Base-by-base conservation (phyloP, 2,329 filamentous ascomycete genomes). In the Neopestalotiopsis sp. region DNA sequence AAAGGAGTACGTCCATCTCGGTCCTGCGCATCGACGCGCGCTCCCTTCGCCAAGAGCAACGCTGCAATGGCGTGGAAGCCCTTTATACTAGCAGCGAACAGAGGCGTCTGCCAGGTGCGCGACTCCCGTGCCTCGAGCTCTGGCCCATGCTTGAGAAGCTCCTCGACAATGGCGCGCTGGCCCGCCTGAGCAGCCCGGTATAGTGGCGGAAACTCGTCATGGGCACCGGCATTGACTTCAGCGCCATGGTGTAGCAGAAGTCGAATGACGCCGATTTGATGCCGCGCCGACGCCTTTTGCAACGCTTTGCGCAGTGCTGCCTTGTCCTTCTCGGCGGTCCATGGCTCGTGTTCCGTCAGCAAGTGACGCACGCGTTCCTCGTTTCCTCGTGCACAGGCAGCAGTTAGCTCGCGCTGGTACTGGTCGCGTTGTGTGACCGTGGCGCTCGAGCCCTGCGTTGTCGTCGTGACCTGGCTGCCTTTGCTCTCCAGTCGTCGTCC, bases 191-290 rank as follows among this genome's bases (percentile, higher is more conserved):
- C 80, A 9, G 82, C 81, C 68, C 79, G 79, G 67, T 78, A 76
- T 13, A 84, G 72, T 20, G 81, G 78, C 0, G 81, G 76, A 28
- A 77, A 66, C 67, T 82, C 81, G 58, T 70, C 76, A 5, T 81
- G 78, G 49, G 76, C 75, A 28, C 73, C 75, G 3, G 80, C 71
- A 62, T 82, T 77, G 30, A 79, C 72, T 28, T 80, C 80, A 62
- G 81, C 81, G 68, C 81, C 80, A 59, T 79, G 73, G 9, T 79
- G 74, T 66, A 84, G 78, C 17, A 84, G 76, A 32, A 82, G 76
- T 13, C 76, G 76, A 14, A 81, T 74, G 56, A 83, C 73, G 13
- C 74, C 70, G 56, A 81, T 74, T 45, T 77, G 78, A 58, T 79
- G 80, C 42, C 81, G 80, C 5, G 75, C 76, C 0, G 78, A 79